A percentile compares a stretch with the other conserved stretches of the same genome.
These are phyloP conservation scores for Myxozyma lipomycoides DNA, from an alignment of 805 yeast species.

Conservation along the genomic window DNA sequence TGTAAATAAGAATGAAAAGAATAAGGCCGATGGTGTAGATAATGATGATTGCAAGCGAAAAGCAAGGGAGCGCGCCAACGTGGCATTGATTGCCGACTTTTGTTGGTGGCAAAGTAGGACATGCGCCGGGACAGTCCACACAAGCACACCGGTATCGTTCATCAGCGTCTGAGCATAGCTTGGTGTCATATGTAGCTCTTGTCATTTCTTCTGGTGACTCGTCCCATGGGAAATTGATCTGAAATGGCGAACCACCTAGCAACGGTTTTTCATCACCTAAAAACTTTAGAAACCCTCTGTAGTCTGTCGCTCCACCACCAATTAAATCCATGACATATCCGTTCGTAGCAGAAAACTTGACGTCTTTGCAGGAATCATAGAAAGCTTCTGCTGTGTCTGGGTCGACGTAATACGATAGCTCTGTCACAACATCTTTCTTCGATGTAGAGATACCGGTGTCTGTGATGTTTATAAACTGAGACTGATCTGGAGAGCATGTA, in stretches of 20 bases:
- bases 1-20: constrained; percentile 24
- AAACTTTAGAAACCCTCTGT: constrained; percentile 70
- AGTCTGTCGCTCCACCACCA: constrained; percentile 93
- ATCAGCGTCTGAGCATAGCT: constrained; percentile 56
- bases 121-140: constrained; percentile 76
- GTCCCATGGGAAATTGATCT: constrained; percentile 68
- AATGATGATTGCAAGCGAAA: constrained; percentile 58
- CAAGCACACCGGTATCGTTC: constrained; percentile 74
- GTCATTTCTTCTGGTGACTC: constrained; percentile 27
- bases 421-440: constrained; percentile 61
- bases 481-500: constrained; percentile 85
- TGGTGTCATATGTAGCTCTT: constrained; percentile 24
- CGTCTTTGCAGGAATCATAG: constrained; percentile 79
- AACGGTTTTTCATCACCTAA: constrained; percentile 92
- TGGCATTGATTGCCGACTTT: constrained; percentile 44
- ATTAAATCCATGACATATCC: constrained; percentile 95
- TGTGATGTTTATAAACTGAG: constrained; percentile 66
- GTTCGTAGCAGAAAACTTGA: constrained; percentile 90
- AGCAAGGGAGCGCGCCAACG: constrained; percentile 65
- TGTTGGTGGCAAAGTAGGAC: constrained; percentile 59
- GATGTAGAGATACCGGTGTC: constrained; percentile 43
- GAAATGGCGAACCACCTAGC: constrained; percentile 94
- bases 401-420: constrained; percentile 60
- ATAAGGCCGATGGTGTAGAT: constrained; percentile 43
- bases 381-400: constrained; percentile 57